A percentile compares a stretch with the other conserved stretches of the same genome.
Conservation (phyloP, 768 basidiomycete species). For the Phanerochaete sordida region DNA sequence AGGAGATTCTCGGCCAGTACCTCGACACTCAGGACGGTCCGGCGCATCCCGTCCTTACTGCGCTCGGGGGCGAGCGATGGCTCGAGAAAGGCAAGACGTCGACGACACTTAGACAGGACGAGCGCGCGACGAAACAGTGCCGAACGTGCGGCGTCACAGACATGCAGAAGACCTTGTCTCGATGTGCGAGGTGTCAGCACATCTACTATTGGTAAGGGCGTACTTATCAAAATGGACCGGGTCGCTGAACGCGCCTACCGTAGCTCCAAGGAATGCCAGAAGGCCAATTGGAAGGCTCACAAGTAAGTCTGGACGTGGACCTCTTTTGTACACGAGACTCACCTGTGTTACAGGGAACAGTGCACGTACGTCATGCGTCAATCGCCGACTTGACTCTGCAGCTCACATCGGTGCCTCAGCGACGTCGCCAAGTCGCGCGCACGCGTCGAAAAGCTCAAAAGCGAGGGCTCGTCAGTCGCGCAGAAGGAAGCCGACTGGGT, state of each 20-base stretch:
- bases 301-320: conserved; percentile 15
- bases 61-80: conserved; percentile 20
- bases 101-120: conserved; percentile 13
- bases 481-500: conserved; percentile 21
- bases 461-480: conserved; percentile 11
- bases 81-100: conserved; percentile 8
- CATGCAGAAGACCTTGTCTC: conserved; percentile 15
- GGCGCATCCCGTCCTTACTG: conserved; percentile 13
- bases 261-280: conserved; percentile 26
- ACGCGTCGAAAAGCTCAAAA: conserved; percentile 12
- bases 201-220: conserved; percentile 23
- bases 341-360: background rate
- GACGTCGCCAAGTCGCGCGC: conserved; percentile 10
- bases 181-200: conserved; percentile 21
- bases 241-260: no score
- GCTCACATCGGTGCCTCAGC: background rate
- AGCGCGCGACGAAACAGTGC: conserved; percentile 16
- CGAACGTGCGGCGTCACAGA: conserved; percentile 16
- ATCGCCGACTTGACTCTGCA: background rate
- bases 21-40: conserved; percentile 6
- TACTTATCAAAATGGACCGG: no score
- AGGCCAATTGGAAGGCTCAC: conserved; percentile 19
- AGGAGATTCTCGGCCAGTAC: background rate
- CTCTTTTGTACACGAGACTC: background rate
- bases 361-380: background rate